Conservation (phyloP, 257 asterid genomes). For the Eustoma russellianum region DNA sequence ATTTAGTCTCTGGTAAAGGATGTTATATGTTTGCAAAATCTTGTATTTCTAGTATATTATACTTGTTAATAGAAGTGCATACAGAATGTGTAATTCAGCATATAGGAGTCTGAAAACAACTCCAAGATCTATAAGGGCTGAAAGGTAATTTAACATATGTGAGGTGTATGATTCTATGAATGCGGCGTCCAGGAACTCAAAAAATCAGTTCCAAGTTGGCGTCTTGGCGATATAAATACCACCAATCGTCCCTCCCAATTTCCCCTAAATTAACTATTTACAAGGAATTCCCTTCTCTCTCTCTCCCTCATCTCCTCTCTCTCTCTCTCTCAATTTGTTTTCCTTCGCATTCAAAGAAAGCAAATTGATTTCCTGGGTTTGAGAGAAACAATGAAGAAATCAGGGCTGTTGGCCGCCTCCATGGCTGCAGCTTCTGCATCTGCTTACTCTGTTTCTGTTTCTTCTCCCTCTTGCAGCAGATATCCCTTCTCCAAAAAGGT, state of each 20-base stretch:
- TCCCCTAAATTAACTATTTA: not conserved
- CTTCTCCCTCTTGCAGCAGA: conserved; percentile 27
- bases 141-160: too few species aligned
- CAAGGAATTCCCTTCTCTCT: not conserved
- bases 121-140: too few species aligned
- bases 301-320: not conserved
- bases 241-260: not conserved
- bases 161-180: too few species aligned
- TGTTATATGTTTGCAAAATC: too few species aligned
- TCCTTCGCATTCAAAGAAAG: too few species aligned
- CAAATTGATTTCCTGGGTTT: too few species aligned
- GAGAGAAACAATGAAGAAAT: conserved; percentile 43
- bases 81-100: too few species aligned
- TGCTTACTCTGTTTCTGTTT: conserved; percentile 31
- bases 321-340: not conserved
- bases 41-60: too few species aligned
- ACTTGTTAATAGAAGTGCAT: too few species aligned
- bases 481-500: conserved; percentile 34
- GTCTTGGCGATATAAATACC: conserved; percentile 1
- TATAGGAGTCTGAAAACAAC: too few species aligned
- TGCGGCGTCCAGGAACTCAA: too few species aligned
- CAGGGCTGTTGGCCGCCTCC: conserved; percentile 42
- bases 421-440: conserved; percentile 52
- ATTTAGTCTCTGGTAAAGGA: too few species aligned
- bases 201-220: conserved; percentile 3